Evolutionary conservation across 2,329 filamentous ascomycete genomes (phyloP).

Genomic region (Exserohilum turcica): DNA sequence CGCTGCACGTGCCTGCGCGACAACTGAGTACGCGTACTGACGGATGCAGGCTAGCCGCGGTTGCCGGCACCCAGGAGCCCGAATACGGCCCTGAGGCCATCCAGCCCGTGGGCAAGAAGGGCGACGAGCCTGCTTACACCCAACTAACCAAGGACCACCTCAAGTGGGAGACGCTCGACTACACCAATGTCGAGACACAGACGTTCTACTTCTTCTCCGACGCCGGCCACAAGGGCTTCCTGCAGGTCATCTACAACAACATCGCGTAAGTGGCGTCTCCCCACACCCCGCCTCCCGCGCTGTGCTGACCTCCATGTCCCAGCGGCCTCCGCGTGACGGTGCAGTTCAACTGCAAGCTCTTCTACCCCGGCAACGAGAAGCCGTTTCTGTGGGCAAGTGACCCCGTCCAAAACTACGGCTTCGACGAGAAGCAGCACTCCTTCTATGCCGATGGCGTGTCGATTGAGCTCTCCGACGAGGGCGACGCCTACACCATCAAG

Average conservation of each 20-base stretch:
- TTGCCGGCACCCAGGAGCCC: slow-evolving; percentile 94
- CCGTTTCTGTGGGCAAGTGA: slow-evolving; percentile 84
- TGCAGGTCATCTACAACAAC: slow-evolving; percentile 97
- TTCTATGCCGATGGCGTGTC: slow-evolving; percentile 89
- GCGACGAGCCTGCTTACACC: slow-evolving; percentile 77
- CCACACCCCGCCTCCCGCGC: neutral
- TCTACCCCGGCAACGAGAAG: slow-evolving; percentile 73
- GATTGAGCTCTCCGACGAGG: slow-evolving; percentile 83
- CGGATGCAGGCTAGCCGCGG: slow-evolving; percentile 64
- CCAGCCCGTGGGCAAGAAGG: slow-evolving; percentile 81
- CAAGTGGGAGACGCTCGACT: slow-evolving; percentile 80
- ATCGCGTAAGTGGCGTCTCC: slow-evolving; percentile 70
- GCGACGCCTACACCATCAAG: slow-evolving; percentile 84
- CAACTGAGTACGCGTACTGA: slow-evolving; percentile 20
- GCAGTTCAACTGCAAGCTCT: slow-evolving; percentile 95
- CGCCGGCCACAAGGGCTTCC: slow-evolving; percentile 74
- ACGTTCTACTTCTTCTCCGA: slow-evolving; percentile 89
- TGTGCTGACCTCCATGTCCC: slow-evolving; percentile 27
- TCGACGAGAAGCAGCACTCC: slow-evolving; percentile 79
- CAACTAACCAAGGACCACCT: slow-evolving; percentile 78
- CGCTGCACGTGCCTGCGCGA: slow-evolving; percentile 24
- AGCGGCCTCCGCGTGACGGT: slow-evolving; percentile 88
- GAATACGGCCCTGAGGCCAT: slow-evolving; percentile 91
- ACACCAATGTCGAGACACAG: slow-evolving; percentile 92
- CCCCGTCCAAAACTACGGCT: slow-evolving; percentile 76